Evolutionary conservation across 2,329 filamentous ascomycete species (phyloP), one percentile per base, ranked within the genome.

Genomic region (Volutella citrinella): DNA sequence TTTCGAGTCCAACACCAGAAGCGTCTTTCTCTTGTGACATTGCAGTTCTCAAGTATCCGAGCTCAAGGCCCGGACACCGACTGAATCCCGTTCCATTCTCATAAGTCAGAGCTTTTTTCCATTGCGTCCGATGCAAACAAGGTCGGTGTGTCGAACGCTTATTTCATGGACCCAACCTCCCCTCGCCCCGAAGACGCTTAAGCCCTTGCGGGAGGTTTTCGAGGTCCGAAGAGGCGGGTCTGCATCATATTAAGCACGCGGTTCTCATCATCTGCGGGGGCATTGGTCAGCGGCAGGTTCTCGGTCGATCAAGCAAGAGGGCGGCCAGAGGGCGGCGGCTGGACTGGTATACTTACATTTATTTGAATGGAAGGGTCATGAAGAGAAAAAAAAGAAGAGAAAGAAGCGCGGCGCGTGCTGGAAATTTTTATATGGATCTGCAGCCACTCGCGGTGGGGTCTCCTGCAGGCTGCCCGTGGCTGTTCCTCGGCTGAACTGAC

Each of bases 331-430:
- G n/a, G n/a, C n/a, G n/a, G n/a, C n/a, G n/a, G n/a, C n/a, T n/a
- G n/a, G n/a, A n/a, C n/a, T n/a, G n/a, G n/a, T n/a, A n/a, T n/a
- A 80, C 89, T 78, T 74, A 96, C 90, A 73, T 87, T 79, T 83
- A 82, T 84, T 94, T 95, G 94, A 96, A 90, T 87, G 89, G 90
- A 96, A 95, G 88, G 90, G 88, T 91, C 77, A 81, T 84, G 76
- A 81, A 72, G 56, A 59, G 69, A 67, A 72, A 74, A 74, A 65
- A 68, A 73, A 73, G 65, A 61, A 65, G 64, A 53, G 58, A 49
- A 61, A 62, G 22, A 48, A 42, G 42, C 51, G 33, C 57, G 57
- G 34, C 30, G 33, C 32, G 25, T 53, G 54, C 53, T 48, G 51
- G 44, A 42, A 46, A 53, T 67, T 69, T 22, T 22, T 22, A 22